Evolutionary conservation across 1,139 yeast genomes (phyloP), one percentile per base, ranked within the genome.

Genomic region (Pichia inconspicua): DNA sequence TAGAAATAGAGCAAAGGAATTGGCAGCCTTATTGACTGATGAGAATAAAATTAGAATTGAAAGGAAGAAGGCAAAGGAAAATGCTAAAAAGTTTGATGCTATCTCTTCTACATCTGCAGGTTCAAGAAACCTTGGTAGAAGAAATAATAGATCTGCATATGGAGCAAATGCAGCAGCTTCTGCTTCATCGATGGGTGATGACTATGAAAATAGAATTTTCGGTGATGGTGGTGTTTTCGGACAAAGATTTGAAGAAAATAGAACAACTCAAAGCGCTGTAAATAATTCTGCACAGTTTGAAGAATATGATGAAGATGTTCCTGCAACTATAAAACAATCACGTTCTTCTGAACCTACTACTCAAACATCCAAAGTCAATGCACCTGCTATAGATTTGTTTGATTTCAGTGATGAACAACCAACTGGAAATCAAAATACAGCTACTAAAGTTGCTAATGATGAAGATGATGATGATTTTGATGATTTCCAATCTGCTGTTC

Each of bases 141-240:
- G 75, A 70, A 28, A 68, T 30, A 30, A 30, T 14, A 30, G 34
- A 30, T 30, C 34, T 12, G 28, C 68, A 50, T 71, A 84, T 39
- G 83, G 82, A 22, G 70, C 73, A 28, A 32, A 46, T 32, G 46
- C 50, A 11, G 52, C 47, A 12, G 30, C 65, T 45, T 12, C 34
- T 10, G 34, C 34, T 30, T 30, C 34, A 11, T 30, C 34, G 11
- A 14, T 28, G 10, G 30, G 34, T 43, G 83, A 77, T 48, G 66
- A 63, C 1, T 64, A 62, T 58, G 67, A 75, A 42, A 75, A 72
- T 53, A 71, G 84, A 53, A 87, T 84, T 14, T 84, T 76, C 60
- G 92, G 92, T 35, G 90, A 83, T 59, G 90, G 92, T 51, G 92
- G 90, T 37, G 89, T 85, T 10, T 83, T 77, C 59, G 85, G 88